These are phyloP conservation scores for Hysterangium stoloniferum DNA, from an alignment of 768 basidiomycete genomes.

Conservation along the genomic window DNA sequence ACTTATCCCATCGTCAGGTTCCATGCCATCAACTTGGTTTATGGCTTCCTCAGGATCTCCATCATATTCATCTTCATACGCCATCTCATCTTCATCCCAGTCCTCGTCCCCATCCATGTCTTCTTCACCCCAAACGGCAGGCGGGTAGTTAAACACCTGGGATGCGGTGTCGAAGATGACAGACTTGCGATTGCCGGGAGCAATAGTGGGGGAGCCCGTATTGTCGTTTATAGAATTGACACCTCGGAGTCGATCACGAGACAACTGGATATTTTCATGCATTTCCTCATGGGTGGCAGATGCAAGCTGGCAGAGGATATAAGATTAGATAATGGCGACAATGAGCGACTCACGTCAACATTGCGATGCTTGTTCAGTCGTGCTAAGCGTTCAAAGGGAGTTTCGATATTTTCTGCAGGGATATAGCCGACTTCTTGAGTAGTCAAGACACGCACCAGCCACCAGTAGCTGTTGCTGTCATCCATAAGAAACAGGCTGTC, in stretches of 20 bases:
- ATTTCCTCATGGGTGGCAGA: conserved; percentile 67
- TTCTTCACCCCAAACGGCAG: conserved; percentile 77
- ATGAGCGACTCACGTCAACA: conserved; percentile 65
- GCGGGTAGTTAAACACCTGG: conserved; percentile 67
- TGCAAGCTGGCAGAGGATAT: conserved; percentile 46
- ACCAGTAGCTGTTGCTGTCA: conserved; percentile 99
- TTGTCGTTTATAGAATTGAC: conserved; percentile 12
- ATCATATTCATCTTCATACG: conserved; percentile 62
- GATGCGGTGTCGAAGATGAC: conserved; percentile 71
- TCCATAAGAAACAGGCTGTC: conserved; percentile 96
- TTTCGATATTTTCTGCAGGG: conserved; percentile 98
- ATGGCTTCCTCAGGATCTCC: conserved; percentile 45
- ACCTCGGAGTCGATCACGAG: conserved; percentile 47
- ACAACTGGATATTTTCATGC: conserved; percentile 41
- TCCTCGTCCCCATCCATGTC: conserved; percentile 49
- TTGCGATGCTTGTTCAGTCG: conserved; percentile 95
- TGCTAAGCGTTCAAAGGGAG: conserved; percentile 92
- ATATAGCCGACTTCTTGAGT: conserved; percentile 99
- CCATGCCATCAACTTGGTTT: conserved; percentile 35
- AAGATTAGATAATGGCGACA: conserved; percentile 3
- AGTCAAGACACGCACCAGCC: conserved; percentile 97
- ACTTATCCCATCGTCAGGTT: conserved; percentile 77
- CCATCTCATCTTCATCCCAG: conserved; percentile 57
- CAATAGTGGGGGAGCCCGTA: conserved; percentile 14
- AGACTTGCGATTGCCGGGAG: conserved; percentile 27